These are phyloP conservation scores for Chlorophyllum brunneum DNA, from an alignment of 768 basidiomycete genomes.

Conservation along the genomic window DNA sequence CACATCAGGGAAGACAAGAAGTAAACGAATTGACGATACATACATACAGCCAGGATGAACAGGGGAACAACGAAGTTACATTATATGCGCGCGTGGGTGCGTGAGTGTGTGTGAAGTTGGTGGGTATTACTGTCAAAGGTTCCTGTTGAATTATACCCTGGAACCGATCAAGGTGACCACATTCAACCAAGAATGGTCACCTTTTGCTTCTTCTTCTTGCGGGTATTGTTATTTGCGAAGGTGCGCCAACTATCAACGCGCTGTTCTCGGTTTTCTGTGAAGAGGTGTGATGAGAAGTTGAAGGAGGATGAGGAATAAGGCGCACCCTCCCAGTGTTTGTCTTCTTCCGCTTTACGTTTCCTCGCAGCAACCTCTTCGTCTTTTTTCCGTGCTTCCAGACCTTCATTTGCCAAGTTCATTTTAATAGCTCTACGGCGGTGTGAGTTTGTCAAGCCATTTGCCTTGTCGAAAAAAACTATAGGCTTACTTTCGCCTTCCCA, in stretches of 20 bases:
- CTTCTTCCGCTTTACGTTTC: slow-evolving; percentile 89
- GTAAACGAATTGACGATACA: slow-evolving; percentile 10
- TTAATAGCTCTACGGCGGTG: slow-evolving; percentile 63
- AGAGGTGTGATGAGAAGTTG: neutral
- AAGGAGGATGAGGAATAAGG: neutral
- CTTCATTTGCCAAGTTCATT: slow-evolving; percentile 90
- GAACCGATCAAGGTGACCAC: no score
- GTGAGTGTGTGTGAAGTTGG: slow-evolving; percentile 2
- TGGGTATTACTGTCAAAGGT: slow-evolving; percentile 11
- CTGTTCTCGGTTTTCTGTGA: slow-evolving; percentile 66
- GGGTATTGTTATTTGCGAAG: slow-evolving; percentile 57
- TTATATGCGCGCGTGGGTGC: slow-evolving; percentile 1
- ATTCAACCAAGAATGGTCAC: slow-evolving; percentile 58
- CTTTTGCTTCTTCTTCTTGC: slow-evolving; percentile 86
- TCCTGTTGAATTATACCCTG: no score
- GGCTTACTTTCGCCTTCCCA: slow-evolving; percentile 76
- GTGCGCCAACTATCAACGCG: slow-evolving; percentile 83
- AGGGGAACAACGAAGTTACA: slow-evolving; percentile 3
- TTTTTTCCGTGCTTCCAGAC: slow-evolving; percentile 88
- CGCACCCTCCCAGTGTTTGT: slow-evolving; percentile 86
- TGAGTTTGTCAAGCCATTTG: slow-evolving; percentile 7
- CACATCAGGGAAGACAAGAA: slow-evolving; percentile 7
- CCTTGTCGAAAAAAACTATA: neutral
- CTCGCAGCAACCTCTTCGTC: slow-evolving; percentile 74
- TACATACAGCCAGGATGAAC: slow-evolving; percentile 10